Conservation (phyloP, 2,329 filamentous ascomycete genomes). For the Sclerotinia borealis region DNA sequence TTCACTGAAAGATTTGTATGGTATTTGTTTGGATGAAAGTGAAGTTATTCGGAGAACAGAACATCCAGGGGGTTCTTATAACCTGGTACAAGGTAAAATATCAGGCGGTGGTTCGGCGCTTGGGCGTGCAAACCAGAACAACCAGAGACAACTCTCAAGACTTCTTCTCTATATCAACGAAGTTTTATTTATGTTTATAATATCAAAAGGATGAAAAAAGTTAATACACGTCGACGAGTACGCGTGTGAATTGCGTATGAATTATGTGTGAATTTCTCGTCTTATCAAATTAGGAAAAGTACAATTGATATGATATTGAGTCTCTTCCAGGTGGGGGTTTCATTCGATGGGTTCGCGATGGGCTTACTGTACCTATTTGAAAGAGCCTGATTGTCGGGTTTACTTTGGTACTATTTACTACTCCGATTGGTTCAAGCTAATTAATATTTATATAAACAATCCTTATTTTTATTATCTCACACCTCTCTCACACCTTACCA, state of each 20-base stretch:
- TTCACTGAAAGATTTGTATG: conserved; percentile 1
- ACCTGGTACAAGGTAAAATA: not conserved
- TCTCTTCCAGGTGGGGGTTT: not conserved
- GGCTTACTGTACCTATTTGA: too few species aligned
- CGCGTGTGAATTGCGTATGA: not conserved
- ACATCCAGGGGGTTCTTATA: conserved; percentile 10
- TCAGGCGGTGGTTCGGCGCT: conserved; percentile 8
- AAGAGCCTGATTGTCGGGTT: too few species aligned
- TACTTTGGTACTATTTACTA: not conserved
- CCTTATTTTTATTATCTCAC: not conserved
- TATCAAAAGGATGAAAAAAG: not conserved
- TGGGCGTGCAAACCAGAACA: not conserved
- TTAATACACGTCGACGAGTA: not conserved
- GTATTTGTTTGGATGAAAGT: conserved; percentile 1
- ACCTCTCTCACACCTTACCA: not conserved
- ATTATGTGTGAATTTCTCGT: too few species aligned
- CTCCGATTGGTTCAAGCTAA: not conserved
- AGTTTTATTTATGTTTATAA: not conserved
- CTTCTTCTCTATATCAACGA: not conserved
- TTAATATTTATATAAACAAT: not conserved
- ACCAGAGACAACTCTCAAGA: not conserved
- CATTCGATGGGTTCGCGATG: not conserved
- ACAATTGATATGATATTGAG: not conserved
- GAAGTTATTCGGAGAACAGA: conserved; percentile 15
- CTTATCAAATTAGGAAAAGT: not conserved